Evolutionary conservation across 2,329 filamentous ascomycete genomes (phyloP).

Genomic region (Nakataea oryzae): DNA sequence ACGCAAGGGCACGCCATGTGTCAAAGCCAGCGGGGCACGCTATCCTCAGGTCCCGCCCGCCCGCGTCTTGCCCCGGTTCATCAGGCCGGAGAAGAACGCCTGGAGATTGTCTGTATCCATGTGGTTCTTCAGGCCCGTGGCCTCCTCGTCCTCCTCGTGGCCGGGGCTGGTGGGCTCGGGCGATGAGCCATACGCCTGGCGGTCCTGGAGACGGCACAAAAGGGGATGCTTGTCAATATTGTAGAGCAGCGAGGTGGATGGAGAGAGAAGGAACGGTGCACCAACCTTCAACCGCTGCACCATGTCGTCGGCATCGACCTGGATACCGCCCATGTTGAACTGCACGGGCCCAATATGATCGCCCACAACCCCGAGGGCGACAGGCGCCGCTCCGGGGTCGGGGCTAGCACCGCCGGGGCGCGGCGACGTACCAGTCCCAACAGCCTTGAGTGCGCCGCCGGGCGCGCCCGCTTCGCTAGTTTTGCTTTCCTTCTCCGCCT

Average conservation of each 20-base stretch:
- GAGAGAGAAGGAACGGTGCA: background rate
- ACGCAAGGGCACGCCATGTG: background rate
- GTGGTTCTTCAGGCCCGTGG: slow-evolving; percentile 8
- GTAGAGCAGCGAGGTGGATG: background rate
- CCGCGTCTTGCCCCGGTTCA: slow-evolving; percentile 35
- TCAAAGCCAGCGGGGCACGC: background rate
- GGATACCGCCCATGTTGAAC: slow-evolving; percentile 97
- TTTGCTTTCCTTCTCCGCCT: slow-evolving; percentile 16
- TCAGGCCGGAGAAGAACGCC: slow-evolving; percentile 48
- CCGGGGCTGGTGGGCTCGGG: slow-evolving; percentile 29
- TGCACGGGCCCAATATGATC: slow-evolving; percentile 91
- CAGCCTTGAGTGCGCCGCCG: slow-evolving; percentile 20
- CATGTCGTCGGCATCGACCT: slow-evolving; percentile 92
- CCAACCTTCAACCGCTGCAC: slow-evolving; percentile 72
- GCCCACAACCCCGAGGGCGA: slow-evolving; percentile 32
- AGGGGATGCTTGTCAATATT: background rate
- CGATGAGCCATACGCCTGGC: slow-evolving; percentile 40
- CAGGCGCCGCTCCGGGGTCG: slow-evolving; percentile 18
- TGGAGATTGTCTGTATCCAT: slow-evolving; percentile 48
- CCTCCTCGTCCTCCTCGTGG: slow-evolving; percentile 21
- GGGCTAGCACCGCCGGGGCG: slow-evolving; percentile 24
- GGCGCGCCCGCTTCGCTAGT: background rate
- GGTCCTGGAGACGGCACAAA: slow-evolving; percentile 31
- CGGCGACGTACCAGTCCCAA: slow-evolving; percentile 16
- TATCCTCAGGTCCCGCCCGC: background rate